A percentile compares a stretch with the other conserved stretches of the same genome.
Evolutionary conservation across 805 yeast genomes (phyloP).

Genomic region (Hanseniaspora singularis): DNA sequence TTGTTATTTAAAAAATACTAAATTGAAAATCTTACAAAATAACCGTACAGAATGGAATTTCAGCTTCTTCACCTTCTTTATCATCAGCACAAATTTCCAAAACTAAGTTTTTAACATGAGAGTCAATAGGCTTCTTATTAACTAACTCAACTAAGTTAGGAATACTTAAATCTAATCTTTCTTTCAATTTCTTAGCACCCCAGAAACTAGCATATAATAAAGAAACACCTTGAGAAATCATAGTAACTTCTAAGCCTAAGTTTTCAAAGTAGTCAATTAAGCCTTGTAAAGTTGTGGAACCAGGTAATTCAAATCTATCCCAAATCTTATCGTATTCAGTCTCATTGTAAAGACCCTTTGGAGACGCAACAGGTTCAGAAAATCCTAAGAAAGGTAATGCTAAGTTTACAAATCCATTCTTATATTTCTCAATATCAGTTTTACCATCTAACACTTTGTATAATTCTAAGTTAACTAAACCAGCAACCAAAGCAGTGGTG

Average conservation of each 20-base stretch:
- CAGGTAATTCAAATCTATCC: constrained; percentile 81
- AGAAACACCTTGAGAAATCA: constrained; percentile 86
- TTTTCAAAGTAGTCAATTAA: constrained; percentile 63
- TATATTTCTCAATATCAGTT: constrained; percentile 67
- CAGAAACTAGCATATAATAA: constrained; percentile 84
- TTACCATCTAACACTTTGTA: constrained; percentile 76
- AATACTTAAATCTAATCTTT: constrained; percentile 54
- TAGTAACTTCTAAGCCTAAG: constrained; percentile 77
- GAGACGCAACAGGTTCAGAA: constrained; percentile 86
- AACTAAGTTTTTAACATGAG: constrained; percentile 63
- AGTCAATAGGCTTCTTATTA: constrained; percentile 68
- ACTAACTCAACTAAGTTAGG: constrained; percentile 73
- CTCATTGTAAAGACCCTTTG: constrained; percentile 66
- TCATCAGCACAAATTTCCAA: constrained; percentile 91
- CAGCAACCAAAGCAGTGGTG: constrained; percentile 95
- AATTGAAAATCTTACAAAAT: too few species aligned
- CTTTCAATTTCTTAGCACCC: constrained; percentile 81
- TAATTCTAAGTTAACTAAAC: constrained; percentile 81
- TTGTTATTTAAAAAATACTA: too few species aligned
- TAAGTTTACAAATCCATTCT: constrained; percentile 83
- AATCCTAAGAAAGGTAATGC: constrained; percentile 95
- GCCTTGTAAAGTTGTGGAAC: constrained; percentile 63
- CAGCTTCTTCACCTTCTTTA: constrained; percentile 85
- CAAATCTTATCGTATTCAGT: constrained; percentile 79
- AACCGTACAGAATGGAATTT: constrained; percentile 76